Evolutionary conservation across 345 rosid genomes (phyloP).

Genomic region (Reutealis trisperma): DNA sequence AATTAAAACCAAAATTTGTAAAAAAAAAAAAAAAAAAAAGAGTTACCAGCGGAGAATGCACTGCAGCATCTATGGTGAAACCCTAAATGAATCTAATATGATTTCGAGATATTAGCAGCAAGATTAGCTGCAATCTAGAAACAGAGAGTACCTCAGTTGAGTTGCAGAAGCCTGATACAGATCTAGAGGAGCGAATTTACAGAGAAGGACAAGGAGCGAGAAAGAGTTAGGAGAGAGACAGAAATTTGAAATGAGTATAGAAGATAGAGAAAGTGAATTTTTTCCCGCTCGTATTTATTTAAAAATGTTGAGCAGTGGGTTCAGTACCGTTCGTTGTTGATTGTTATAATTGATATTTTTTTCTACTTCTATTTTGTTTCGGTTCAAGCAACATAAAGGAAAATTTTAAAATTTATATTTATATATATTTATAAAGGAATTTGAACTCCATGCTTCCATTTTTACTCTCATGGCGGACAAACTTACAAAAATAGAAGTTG

Average conservation of each 20-base stretch:
- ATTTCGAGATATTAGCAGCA: not conserved
- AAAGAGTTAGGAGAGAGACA: not conserved
- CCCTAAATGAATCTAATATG: not conserved
- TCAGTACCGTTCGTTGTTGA: not conserved
- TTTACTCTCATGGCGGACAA: no score
- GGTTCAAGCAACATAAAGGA: no score
- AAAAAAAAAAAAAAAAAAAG: no score
- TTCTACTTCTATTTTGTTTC: no score
- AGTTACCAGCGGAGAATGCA: not conserved
- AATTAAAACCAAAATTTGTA: not conserved
- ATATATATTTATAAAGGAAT: no score
- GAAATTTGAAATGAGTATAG: not conserved
- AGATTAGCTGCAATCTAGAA: not conserved
- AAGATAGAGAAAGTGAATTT: not conserved
- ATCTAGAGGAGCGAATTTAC: not conserved
- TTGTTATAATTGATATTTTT: no score
- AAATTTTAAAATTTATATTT: no score
- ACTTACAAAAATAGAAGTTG: no score
- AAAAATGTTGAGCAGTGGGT: not conserved
- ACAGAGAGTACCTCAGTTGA: not conserved
- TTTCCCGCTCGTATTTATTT: conserved; percentile 4
- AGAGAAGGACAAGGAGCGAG: not conserved
- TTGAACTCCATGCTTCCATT: no score
- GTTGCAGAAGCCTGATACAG: not conserved
- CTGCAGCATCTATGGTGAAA: not conserved